Evolutionary conservation across 345 rosid genomes (phyloP).

Genomic region (Salix exigua): DNA sequence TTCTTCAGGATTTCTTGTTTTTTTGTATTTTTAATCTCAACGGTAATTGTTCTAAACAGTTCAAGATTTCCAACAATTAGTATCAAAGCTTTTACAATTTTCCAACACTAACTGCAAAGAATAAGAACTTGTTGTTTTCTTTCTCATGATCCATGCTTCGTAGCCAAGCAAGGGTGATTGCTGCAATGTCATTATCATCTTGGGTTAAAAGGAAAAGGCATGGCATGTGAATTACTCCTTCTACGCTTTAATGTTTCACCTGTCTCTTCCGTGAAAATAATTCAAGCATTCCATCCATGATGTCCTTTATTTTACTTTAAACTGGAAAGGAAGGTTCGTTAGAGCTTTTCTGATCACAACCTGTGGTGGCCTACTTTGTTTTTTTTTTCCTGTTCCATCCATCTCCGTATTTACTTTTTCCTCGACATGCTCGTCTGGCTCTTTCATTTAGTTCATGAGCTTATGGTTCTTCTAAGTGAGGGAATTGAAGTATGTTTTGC

Average conservation of each 20-base stretch:
- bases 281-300: conserved; percentile 5
- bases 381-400: neutral
- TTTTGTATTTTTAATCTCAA: too few species aligned
- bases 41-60: too few species aligned
- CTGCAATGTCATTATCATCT: conserved; percentile 8
- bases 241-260: neutral
- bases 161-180: neutral
- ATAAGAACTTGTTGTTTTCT: neutral
- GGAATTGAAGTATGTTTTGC: neutral
- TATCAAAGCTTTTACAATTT: too few species aligned
- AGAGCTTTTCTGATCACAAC: neutral
- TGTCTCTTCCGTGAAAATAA: neutral
- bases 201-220: conserved; percentile 11
- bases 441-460: neutral
- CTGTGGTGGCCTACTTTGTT: neutral
- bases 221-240: neutral
- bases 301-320: conserved; percentile 1
- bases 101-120: neutral
- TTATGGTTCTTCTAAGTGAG: neutral
- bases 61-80: too few species aligned
- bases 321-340: neutral
- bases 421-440: neutral
- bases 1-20: too few species aligned
- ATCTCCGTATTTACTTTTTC: neutral
- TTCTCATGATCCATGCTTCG: neutral